Conservation (phyloP, 2,329 filamentous ascomycete genomes). For the Colletotrichum musae region DNA sequence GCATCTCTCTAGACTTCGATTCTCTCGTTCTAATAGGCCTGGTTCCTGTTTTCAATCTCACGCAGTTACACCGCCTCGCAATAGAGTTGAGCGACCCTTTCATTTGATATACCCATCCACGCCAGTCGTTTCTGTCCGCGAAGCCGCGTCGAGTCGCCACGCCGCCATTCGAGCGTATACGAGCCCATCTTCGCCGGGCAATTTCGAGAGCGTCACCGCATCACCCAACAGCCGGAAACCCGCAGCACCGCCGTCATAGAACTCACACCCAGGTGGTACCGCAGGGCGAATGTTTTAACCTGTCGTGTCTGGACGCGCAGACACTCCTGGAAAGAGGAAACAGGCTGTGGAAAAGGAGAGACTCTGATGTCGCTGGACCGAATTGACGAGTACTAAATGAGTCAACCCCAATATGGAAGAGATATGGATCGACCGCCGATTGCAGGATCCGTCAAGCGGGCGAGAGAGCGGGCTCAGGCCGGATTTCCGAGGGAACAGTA, state of each 20-base stretch:
- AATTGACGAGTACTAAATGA: conserved; percentile 63
- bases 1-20: conserved; percentile 36
- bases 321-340: conserved; percentile 40
- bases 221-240: conserved; percentile 18
- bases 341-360: conserved; percentile 41
- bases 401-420: conserved; percentile 68
- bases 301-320: conserved; percentile 35
- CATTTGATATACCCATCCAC: conserved; percentile 28
- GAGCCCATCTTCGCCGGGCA: conserved; percentile 35
- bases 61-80: conserved; percentile 38
- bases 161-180: conserved; percentile 43
- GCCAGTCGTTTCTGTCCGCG: conserved; percentile 33
- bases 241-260: conserved; percentile 27
- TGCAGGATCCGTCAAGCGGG: conserved; percentile 67
- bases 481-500: conserved; percentile 49
- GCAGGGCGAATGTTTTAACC: conserved; percentile 29
- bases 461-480: conserved; percentile 66
- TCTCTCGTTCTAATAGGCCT: conserved; percentile 41
- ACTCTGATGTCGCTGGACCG: conserved; percentile 45
- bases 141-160: conserved; percentile 24
- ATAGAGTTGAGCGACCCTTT: conserved; percentile 37
- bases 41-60: conserved; percentile 37
- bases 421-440: conserved; percentile 63
- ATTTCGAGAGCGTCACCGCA: conserved; percentile 38
- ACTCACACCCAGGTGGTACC: conserved; percentile 32